Percentiles rank a stretch among this genome's conserved stretches.
phyloP scores from a whole-genome alignment of 2,329 filamentous ascomycete species.

The Sphaceloma murrayae region DNA sequence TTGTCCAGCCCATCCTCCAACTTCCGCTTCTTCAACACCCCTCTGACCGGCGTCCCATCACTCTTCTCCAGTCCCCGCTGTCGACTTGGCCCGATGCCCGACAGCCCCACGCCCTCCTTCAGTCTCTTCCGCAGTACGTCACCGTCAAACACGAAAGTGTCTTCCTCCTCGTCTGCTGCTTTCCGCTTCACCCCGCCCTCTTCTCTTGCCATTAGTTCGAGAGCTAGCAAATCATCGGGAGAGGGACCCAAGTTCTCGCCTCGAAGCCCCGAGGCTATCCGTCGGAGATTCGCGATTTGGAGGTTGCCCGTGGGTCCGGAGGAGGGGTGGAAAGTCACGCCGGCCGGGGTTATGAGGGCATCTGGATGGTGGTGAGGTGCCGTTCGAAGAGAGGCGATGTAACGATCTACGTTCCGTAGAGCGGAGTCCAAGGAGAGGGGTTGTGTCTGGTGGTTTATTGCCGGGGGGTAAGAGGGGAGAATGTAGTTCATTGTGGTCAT shows the following conservation, averaged over 20 bases:
- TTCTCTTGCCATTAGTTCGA: conserved; percentile 28
- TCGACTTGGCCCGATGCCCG: conserved; percentile 1
- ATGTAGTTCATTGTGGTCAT: conserved; percentile 14
- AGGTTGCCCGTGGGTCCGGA: conserved; percentile 38
- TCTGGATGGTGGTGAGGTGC: conserved; percentile 42
- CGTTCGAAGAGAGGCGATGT: conserved; percentile 32
- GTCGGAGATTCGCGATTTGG: conserved; percentile 44
- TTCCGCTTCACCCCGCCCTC: conserved; percentile 22
- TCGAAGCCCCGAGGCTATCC: conserved; percentile 43
- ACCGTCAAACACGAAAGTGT: conserved; percentile 18
- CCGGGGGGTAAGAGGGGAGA: conserved; percentile 29
- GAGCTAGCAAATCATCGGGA: conserved; percentile 27
- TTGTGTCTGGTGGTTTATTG: conserved; percentile 26
- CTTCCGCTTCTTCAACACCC: conserved; percentile 20
- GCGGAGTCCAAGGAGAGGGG: conserved; percentile 30
- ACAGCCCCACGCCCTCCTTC: not conserved
- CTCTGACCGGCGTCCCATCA: conserved; percentile 10
- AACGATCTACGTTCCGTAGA: conserved; percentile 31
- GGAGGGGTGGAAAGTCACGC: conserved; percentile 35
- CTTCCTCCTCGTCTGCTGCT: conserved; percentile 22
- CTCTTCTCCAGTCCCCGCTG: not conserved
- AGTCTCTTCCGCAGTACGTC: conserved; percentile 22
- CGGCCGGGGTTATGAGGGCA: conserved; percentile 35
- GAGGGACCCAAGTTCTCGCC: conserved; percentile 43
- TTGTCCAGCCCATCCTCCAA: conserved; percentile 17